phyloP scores from a whole-genome alignment of 2,329 filamentous ascomycete genomes.

The Lithohypha guttulata region DNA sequence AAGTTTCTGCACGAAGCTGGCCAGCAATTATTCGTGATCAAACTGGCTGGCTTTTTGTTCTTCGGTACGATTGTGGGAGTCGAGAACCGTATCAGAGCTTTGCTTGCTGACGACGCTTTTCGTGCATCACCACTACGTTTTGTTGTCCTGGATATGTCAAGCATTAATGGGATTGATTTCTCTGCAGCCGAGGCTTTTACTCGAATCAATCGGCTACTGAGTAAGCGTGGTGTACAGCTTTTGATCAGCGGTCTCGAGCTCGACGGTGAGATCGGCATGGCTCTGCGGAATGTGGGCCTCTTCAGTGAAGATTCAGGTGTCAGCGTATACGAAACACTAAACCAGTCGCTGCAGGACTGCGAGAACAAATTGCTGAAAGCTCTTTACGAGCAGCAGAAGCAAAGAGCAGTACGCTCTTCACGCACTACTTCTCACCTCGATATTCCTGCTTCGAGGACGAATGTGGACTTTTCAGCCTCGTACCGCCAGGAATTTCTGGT shows the following conservation, averaged over 20 bases:
- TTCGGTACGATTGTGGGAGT: conserved; percentile 96
- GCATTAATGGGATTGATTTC: conserved; percentile 89
- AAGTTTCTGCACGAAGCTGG: conserved; percentile 78
- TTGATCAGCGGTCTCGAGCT: conserved; percentile 74
- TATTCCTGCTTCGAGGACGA: conserved; percentile 14
- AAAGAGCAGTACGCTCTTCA: conserved; percentile 21
- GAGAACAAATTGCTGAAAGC: conserved; percentile 87
- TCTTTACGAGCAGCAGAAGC: conserved; percentile 59
- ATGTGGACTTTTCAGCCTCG: conserved; percentile 18
- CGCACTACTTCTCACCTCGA: conserved; percentile 16
- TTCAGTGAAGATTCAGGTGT: conserved; percentile 64
- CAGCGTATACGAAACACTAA: conserved; percentile 75
- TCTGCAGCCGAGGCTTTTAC: conserved; percentile 93
- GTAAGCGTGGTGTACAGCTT: conserved; percentile 65
- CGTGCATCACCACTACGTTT: conserved; percentile 70
- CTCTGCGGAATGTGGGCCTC: conserved; percentile 73
- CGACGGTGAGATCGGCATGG: conserved; percentile 63
- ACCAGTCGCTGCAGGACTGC: conserved; percentile 84
- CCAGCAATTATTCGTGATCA: conserved; percentile 79
- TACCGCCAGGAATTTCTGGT: conserved; percentile 41
- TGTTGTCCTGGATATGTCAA: conserved; percentile 75
- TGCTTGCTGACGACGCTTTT: conserved; percentile 78
- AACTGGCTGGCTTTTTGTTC: conserved; percentile 90
- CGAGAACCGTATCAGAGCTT: conserved; percentile 70
- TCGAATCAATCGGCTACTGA: conserved; percentile 74